These are phyloP conservation scores for Pholiota conissans DNA, from an alignment of 768 basidiomycete species.

Conservation along the genomic window DNA sequence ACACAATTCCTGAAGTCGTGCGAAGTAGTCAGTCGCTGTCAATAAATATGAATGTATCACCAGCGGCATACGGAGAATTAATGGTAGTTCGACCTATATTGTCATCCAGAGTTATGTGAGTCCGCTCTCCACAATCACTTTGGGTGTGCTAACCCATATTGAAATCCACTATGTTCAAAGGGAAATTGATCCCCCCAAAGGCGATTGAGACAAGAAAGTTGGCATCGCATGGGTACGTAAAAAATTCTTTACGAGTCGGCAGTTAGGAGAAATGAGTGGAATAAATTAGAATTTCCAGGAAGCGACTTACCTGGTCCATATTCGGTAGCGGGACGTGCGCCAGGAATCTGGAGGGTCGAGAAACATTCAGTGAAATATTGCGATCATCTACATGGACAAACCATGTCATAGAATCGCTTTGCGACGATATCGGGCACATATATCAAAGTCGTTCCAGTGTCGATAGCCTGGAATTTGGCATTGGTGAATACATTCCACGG, in stretches of 20 bases:
- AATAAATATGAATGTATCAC: background rate
- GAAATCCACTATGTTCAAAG: conserved; percentile 50
- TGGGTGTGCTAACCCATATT: conserved; percentile 43
- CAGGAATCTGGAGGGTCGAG: conserved; percentile 44
- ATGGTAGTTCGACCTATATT: conserved; percentile 21
- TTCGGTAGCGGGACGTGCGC: conserved; percentile 37
- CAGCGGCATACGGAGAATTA: conserved; percentile 24
- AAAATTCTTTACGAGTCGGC: conserved; percentile 41
- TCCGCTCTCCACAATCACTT: background rate
- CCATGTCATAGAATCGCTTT: conserved; percentile 44
- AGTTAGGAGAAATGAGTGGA: background rate
- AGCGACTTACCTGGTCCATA: conserved; percentile 40
- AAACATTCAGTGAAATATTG: background rate
- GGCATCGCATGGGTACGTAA: conserved; percentile 52
- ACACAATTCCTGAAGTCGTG: conserved; percentile 44
- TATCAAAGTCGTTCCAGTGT: conserved; percentile 68
- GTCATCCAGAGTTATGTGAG: background rate
- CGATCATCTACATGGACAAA: conserved; percentile 14
- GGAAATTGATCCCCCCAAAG: conserved; percentile 42
- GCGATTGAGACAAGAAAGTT: conserved; percentile 36
- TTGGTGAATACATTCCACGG: background rate
- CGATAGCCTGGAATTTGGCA: conserved; percentile 48
- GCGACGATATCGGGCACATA: conserved; percentile 51
- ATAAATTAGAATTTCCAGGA: background rate
- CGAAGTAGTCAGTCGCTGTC: background rate